phyloP scores from a whole-genome alignment of 192 early-diverging fungal species.

The Phlyctochytrium planicorne region DNA sequence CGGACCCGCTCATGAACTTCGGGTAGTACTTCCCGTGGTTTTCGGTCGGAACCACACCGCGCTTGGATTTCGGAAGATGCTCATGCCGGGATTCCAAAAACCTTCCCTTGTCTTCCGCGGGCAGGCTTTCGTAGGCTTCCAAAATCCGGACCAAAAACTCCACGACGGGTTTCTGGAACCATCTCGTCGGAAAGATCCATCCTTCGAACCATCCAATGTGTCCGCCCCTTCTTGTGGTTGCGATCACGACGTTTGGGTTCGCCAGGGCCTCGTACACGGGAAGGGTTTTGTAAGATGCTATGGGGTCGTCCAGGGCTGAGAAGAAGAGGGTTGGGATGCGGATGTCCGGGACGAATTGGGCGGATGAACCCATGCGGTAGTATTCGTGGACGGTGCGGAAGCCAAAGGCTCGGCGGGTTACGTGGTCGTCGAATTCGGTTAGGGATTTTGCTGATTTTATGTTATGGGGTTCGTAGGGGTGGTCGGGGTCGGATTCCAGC shows the following conservation, averaged over 20 bases:
- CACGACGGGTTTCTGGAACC: constrained; percentile 41
- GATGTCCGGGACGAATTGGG: constrained; percentile 45
- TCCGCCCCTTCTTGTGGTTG: constrained; percentile 78
- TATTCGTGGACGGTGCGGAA: constrained; percentile 83
- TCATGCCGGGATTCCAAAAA: background rate
- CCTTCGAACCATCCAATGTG: constrained; percentile 86
- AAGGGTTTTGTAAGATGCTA: constrained; percentile 63
- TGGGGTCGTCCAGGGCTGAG: constrained; percentile 88
- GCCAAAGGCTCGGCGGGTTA: constrained; percentile 71
- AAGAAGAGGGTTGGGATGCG: constrained; percentile 82
- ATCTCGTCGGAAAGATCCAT: constrained; percentile 27
- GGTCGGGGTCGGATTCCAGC: constrained; percentile 27
- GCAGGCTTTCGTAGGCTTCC: constrained; percentile 18
- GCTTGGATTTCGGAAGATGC: background rate
- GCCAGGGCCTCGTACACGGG: constrained; percentile 68
- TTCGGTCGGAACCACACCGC: background rate
- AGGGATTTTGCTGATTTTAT: constrained; percentile 58
- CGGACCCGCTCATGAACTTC: background rate
- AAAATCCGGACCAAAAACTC: constrained; percentile 44
- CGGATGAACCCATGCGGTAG: constrained; percentile 40
- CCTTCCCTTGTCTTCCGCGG: background rate
- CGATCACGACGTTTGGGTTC: constrained; percentile 82
- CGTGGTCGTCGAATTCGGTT: constrained; percentile 80
- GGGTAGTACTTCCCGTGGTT: background rate
- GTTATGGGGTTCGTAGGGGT: constrained; percentile 42